Base-by-base conservation (phyloP, 192 early-diverging fungal genomes). In the Chytriomyces sp. region DNA sequence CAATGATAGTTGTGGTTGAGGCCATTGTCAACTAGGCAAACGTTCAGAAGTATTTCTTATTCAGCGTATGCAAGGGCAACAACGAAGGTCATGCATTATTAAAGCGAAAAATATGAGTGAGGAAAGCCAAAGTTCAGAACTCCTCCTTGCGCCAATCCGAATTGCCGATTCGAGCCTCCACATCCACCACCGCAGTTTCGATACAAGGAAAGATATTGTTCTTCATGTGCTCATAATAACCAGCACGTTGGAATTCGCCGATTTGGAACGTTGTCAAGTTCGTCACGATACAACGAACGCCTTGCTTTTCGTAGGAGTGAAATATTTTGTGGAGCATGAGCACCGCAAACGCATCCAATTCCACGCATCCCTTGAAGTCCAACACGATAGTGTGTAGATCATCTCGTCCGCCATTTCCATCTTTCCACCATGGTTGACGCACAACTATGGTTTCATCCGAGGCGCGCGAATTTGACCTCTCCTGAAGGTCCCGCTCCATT, bases 341-440 rank as follows among this genome's bases (percentile, higher is more conserved):
- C 39, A 39, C 39, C 7, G 74, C 74, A 5, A 37, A 64, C 39
- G 74, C 56, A 28, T 75, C 74, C 56, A 58, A 26, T 12, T 58
- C 56, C 17, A 28, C 28, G 56, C 56, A 58, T 28, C 56, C 56
- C 10, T 28, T 14, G 28, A 58, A 58, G 30, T 58, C 56, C 56
- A 58, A 58, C 19, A 58, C 56, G 30, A 58, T 17, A 3, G 56
- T 58, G 5, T 58, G 44, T 14, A 49, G 44, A 22, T 49, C 44
- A 49, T n/a, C 44, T 49, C 22, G 14, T 31, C 19, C 56, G 22
- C 30, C 22, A 58, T 31, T 28, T 31, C 19, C 30, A n/a, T 22
- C 44, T 14, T 49, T 49, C 3, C 44, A 22, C 44, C 17, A 49
- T n/a, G n/a, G n/a, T n/a, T n/a, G n/a, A n/a, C n/a, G n/a, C n/a